Percentiles rank a stretch among this genome's conserved stretches.
phyloP scores from a whole-genome alignment of 1,284 basidiomycete genomes.

The Microbotryum violaceum region DNA sequence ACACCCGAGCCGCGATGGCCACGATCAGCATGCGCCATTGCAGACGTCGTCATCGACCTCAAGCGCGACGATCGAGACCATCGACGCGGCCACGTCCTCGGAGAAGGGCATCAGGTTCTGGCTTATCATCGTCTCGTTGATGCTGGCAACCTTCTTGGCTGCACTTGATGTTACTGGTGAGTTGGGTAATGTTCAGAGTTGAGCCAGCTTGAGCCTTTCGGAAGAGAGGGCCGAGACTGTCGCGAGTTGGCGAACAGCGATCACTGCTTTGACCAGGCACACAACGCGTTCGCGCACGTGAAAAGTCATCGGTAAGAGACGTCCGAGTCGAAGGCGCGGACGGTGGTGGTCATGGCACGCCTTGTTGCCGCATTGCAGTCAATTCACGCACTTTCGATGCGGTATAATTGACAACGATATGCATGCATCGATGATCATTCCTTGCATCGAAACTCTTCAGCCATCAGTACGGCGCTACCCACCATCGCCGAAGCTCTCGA shows the following conservation, averaged over 20 bases:
- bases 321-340: too few species aligned
- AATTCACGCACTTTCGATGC: neutral
- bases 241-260: neutral
- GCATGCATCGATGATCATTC: neutral
- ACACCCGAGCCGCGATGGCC: too few species aligned
- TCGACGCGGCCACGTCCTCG: neutral
- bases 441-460: neutral
- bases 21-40: too few species aligned
- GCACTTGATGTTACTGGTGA: constrained; percentile 12
- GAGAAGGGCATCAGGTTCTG: constrained; percentile 12
- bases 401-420: neutral
- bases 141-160: constrained; percentile 13
- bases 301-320: too few species aligned
- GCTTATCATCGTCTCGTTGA: constrained; percentile 6
- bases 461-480: constrained; percentile 9
- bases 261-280: neutral
- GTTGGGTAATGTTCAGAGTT: neutral
- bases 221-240: too few species aligned
- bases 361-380: neutral
- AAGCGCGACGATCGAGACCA: too few species aligned
- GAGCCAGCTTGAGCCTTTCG: too few species aligned
- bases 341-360: neutral
- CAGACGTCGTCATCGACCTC: too few species aligned
- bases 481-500: constrained; percentile 4
- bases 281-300: neutral